Conservation (phyloP, 306 rosid genomes). For the Sicyos edulis region DNA sequence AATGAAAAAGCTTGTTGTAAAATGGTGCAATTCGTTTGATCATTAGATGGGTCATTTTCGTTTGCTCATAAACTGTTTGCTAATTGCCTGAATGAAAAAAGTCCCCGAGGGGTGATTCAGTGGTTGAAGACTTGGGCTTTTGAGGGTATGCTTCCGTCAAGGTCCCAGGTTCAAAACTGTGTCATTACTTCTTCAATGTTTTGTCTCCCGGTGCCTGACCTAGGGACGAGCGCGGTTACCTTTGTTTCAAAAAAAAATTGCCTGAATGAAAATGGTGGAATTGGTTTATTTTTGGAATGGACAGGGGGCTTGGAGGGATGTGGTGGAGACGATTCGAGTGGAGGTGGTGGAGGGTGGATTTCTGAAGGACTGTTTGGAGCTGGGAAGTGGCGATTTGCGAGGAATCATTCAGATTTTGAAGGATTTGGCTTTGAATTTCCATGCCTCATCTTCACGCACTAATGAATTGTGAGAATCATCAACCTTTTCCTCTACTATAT, state of each 20-base stretch:
- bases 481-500: not conserved
- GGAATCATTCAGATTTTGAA: conserved; percentile 47
- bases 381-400: conserved; percentile 60
- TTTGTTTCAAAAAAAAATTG: too few relatives aligned
- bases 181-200: too few relatives aligned
- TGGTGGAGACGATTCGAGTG: conserved; percentile 45
- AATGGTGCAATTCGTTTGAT: not conserved
- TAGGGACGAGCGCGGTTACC: too few relatives aligned
- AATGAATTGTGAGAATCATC: conserved; percentile 10
- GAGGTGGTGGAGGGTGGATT: conserved; percentile 73
- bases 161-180: too few relatives aligned
- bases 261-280: too few relatives aligned
- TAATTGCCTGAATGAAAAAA: too few relatives aligned
- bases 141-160: too few relatives aligned
- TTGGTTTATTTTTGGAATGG: conserved; percentile 21
- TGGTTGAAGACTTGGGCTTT: too few relatives aligned
- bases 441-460: not conserved
- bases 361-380: conserved; percentile 65
- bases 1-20: not conserved
- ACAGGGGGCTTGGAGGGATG: conserved; percentile 50
- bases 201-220: too few relatives aligned
- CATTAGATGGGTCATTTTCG: too few relatives aligned
- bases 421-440: conserved; percentile 47
- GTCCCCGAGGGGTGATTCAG: too few relatives aligned
- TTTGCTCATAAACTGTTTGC: too few relatives aligned